phyloP scores from a whole-genome alignment of 148 eudicot species.

The Vaccinium myrtillus region DNA sequence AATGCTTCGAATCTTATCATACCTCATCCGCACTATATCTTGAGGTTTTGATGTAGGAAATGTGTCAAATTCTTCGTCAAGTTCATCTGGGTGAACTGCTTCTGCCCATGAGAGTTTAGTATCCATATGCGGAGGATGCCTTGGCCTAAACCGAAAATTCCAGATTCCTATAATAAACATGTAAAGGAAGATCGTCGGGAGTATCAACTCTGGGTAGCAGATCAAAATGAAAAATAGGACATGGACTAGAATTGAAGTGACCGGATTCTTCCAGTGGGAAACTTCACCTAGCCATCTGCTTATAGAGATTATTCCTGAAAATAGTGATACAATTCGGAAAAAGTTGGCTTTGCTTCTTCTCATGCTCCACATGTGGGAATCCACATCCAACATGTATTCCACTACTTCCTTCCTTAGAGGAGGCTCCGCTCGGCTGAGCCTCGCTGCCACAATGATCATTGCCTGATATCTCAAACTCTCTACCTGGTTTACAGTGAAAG shows the following conservation, averaged over 20 bases:
- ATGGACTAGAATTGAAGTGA: slow-evolving; percentile 34
- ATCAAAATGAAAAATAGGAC: slow-evolving; percentile 33
- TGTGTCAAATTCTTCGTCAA: slow-evolving; percentile 42
- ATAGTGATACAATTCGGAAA: slow-evolving; percentile 28
- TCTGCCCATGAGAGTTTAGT: slow-evolving; percentile 37
- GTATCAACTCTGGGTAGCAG: slow-evolving; percentile 36
- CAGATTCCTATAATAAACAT: slow-evolving; percentile 37
- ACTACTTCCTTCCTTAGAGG: slow-evolving; percentile 38
- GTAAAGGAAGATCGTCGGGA: slow-evolving; percentile 37
- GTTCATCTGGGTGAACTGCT: slow-evolving; percentile 29
- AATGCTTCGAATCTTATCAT: slow-evolving; percentile 32
- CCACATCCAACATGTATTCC: slow-evolving; percentile 40
- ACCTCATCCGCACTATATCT: slow-evolving; percentile 33
- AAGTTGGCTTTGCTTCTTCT: slow-evolving; percentile 46
- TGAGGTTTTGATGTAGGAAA: slow-evolving; percentile 30
- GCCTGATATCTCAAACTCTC: slow-evolving; percentile 42
- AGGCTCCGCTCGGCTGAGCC: slow-evolving; percentile 37
- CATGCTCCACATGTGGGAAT: slow-evolving; percentile 48
- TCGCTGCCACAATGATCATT: slow-evolving; percentile 23
- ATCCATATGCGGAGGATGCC: slow-evolving; percentile 42
- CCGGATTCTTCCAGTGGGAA: slow-evolving; percentile 38
- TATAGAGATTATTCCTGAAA: slow-evolving; percentile 30
- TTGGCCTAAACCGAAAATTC: slow-evolving; percentile 36
- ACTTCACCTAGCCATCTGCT: slow-evolving; percentile 33
- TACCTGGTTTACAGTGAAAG: slow-evolving; percentile 33